Evolutionary conservation across 257 asterid genomes (phyloP).

Genomic region (Fraxinus anomala): DNA sequence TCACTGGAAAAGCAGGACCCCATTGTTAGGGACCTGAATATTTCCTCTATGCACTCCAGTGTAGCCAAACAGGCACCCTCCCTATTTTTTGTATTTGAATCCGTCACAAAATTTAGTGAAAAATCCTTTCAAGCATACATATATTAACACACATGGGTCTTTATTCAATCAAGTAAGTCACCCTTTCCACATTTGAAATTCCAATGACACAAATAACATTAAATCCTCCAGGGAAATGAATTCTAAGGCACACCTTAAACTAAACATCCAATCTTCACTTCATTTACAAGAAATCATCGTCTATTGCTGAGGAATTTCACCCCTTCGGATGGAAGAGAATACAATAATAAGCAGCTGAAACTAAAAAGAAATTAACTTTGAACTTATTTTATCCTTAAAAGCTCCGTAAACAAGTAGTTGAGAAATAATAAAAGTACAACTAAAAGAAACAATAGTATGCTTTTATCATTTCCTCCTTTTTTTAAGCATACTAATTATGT

Average conservation of each 20-base stretch:
- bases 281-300: slow-evolving; percentile 14
- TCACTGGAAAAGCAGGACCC: slow-evolving; percentile 94
- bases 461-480: slow-evolving; percentile 8
- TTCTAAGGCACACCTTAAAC: slow-evolving; percentile 14
- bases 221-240: neutral
- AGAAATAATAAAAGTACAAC: slow-evolving; percentile 2
- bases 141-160: slow-evolving; percentile 17
- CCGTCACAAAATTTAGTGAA: slow-evolving; percentile 52
- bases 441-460: slow-evolving; percentile 1
- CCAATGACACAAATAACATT: neutral
- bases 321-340: slow-evolving; percentile 16
- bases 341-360: slow-evolving; percentile 31
- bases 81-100: slow-evolving; percentile 55
- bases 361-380: slow-evolving; percentile 24
- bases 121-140: slow-evolving; percentile 23
- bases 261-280: slow-evolving; percentile 8
- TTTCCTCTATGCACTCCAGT: slow-evolving; percentile 86
- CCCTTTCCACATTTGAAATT: slow-evolving; percentile 22
- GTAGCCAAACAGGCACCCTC: slow-evolving; percentile 66
- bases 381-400: slow-evolving; percentile 35
- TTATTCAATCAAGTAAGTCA: slow-evolving; percentile 24
- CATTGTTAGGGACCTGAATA: slow-evolving; percentile 92
- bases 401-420: slow-evolving; percentile 13
- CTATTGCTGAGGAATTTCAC: slow-evolving; percentile 1
- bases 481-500: neutral